Percentiles rank a stretch among this genome's conserved stretches.
Conservation (phyloP, 768 basidiomycete species). For the Suillus occidentalis region DNA sequence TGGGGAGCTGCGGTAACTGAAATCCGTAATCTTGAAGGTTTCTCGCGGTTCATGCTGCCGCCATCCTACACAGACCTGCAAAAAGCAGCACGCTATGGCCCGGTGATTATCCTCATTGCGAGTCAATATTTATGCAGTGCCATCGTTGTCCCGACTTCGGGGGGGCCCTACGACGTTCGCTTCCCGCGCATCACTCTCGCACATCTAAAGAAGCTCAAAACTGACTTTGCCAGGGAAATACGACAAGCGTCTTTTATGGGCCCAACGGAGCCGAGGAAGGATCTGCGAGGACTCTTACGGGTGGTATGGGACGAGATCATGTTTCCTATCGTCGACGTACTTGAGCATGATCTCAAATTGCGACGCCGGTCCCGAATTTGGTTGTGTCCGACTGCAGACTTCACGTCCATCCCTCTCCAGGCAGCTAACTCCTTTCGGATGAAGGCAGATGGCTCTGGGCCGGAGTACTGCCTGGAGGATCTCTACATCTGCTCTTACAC, state of each 20-base stretch:
- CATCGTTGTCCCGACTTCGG: background rate
- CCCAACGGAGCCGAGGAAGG: background rate
- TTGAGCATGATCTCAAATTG: background rate
- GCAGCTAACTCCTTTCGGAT: background rate
- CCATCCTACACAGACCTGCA: background rate
- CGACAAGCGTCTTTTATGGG: background rate
- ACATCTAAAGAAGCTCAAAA: background rate
- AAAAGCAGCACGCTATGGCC: background rate
- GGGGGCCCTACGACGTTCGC: background rate
- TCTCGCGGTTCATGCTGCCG: background rate
- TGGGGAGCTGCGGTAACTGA: background rate
- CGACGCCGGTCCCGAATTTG: background rate
- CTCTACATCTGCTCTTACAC: too few relatives aligned
- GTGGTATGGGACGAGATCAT: background rate
- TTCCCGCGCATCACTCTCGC: background rate
- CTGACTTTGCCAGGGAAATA: background rate
- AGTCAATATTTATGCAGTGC: background rate
- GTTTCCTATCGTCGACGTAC: background rate
- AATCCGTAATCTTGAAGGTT: background rate
- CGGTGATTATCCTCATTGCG: background rate
- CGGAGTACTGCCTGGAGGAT: background rate
- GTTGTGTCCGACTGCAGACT: slow-evolving; percentile 18
- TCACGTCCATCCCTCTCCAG: background rate
- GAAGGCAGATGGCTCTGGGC: background rate
- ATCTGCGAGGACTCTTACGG: background rate